Conservation (phyloP, 164 flowering plant genomes). For the Chloranthus sessilifolius region DNA sequence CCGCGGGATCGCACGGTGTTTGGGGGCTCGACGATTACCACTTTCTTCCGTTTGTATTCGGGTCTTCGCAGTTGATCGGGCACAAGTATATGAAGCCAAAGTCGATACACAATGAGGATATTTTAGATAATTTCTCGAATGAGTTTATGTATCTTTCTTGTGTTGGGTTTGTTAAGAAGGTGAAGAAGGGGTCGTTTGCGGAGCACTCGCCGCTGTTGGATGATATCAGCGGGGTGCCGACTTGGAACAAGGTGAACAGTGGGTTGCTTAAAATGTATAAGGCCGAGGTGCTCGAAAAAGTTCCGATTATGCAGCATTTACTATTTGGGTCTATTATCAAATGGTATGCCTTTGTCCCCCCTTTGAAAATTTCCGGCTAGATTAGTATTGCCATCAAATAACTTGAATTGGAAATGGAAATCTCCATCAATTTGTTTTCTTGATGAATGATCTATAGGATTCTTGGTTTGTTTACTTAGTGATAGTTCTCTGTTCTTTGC, state of each 20-base stretch:
- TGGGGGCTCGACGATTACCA: slow-evolving; percentile 98
- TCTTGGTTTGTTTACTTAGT: no score
- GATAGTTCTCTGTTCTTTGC: no score
- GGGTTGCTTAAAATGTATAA: slow-evolving; percentile 77
- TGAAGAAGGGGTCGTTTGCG: slow-evolving; percentile 81
- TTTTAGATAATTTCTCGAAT: slow-evolving; percentile 67
- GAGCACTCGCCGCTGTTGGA: slow-evolving; percentile 95
- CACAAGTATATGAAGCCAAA: slow-evolving; percentile 99
- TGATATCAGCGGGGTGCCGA: slow-evolving; percentile 91
- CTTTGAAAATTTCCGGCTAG: no score
- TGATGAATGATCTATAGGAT: no score
- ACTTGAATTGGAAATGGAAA: no score
- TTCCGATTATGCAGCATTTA: slow-evolving; percentile 71
- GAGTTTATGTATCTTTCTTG: slow-evolving; percentile 81
- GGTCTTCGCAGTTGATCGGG: slow-evolving; percentile 88
- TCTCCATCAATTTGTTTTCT: no score
- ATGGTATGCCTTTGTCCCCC: slow-evolving; percentile 30
- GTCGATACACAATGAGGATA: slow-evolving; percentile 88
- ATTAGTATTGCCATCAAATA: no score
- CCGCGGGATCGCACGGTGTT: slow-evolving; percentile 98
- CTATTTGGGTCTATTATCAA: slow-evolving; percentile 49
- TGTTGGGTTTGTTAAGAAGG: slow-evolving; percentile 78
- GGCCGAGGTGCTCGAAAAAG: slow-evolving; percentile 58
- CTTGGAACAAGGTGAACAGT: slow-evolving; percentile 87
- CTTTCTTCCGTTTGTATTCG: slow-evolving; percentile 91